A percentile compares a stretch with the other conserved stretches of the same genome.
These are phyloP conservation scores for Dendrothele bispora DNA, from an alignment of 768 basidiomycete species.

Conservation along the genomic window DNA sequence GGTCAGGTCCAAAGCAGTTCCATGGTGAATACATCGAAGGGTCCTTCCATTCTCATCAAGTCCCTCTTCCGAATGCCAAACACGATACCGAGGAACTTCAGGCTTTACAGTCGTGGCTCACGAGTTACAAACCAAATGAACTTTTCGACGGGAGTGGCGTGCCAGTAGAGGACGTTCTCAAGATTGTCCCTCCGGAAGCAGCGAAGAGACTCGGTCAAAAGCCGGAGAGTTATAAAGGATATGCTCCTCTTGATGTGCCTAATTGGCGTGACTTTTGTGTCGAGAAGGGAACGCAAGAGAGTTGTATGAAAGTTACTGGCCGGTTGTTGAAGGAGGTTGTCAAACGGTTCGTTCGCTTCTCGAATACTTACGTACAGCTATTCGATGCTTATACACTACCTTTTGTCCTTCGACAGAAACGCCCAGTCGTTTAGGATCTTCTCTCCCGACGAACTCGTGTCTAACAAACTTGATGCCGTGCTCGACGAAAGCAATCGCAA, in stretches of 20 bases:
- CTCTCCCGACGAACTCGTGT: conserved; percentile 85
- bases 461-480: conserved; percentile 85
- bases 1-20: conserved; percentile 64
- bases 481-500: conserved; percentile 68
- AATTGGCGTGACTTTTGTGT: conserved; percentile 60
- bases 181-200: conserved; percentile 52
- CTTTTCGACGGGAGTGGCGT: conserved; percentile 60
- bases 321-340: conserved; percentile 57
- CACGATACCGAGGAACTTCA: conserved; percentile 61
- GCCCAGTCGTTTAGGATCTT: conserved; percentile 83
- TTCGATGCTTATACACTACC: neutral
- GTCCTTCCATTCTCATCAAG: conserved; percentile 86
- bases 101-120: conserved; percentile 70
- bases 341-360: conserved; percentile 38
- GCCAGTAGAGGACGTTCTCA: conserved; percentile 57
- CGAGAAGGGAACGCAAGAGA: conserved; percentile 57
- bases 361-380: too few species aligned
- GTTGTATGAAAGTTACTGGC: conserved; percentile 77
- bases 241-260: conserved; percentile 60
- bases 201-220: conserved; percentile 68
- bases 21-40: conserved; percentile 77
- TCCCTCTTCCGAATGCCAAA: conserved; percentile 77
- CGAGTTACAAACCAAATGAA: conserved; percentile 66
- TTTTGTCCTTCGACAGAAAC: conserved; percentile 48
- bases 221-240: conserved; percentile 65